Evolutionary conservation across 2,329 filamentous ascomycete species (phyloP), one percentile per base, ranked within the genome.

Genomic region (Hypoxylon sp.): DNA sequence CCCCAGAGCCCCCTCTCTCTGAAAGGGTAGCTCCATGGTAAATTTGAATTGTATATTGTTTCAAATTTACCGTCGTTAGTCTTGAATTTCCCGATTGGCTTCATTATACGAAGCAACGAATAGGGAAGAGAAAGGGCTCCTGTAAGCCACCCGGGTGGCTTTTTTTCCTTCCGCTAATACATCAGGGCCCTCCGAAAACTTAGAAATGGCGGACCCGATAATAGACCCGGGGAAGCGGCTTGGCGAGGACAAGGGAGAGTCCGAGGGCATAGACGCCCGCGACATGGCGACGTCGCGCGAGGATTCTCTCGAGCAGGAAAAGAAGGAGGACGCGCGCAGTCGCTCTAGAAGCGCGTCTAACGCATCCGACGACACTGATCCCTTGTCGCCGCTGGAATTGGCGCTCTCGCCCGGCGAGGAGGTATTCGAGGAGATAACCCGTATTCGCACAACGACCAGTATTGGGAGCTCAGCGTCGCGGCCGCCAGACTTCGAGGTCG

Each of bases 401-500:
- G 71, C 71, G 8, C 65, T 74, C 51, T 75, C 76, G 3, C 70
- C 57, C n/a, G 66, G 58, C 14, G 62, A 59, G 17, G 66, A 68
- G 24, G 69, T 66, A 14, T 73, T 75, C 42, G 70, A 76, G 35
- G 90, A 77, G 87, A 0, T 84, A n/a, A 76, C 81, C 33, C 81
- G 80, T 67, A 80, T 81, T 5, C 78, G 79, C 35, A 83, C 83
- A 1, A 78, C 80, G 29, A 80, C 82, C 55, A 84, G 81, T 66
- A 72, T 83, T 44, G 78, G 79, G 54, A 84, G 82, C 68, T 78
- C 77, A 24, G 81, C 81, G 2, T 83, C 82, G 14, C 79, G 83
- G 2, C 80, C 82, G 2, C 85, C 88, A 3, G 87, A 89, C 29
- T 95, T 89, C 74, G 93, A 96, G 79, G 86, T 95, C 59, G 89